Percentiles rank a stretch among this genome's conserved stretches.
Evolutionary conservation across 2,329 filamentous ascomycete species (phyloP).

Genomic region (Colletotrichum tropicicola): DNA sequence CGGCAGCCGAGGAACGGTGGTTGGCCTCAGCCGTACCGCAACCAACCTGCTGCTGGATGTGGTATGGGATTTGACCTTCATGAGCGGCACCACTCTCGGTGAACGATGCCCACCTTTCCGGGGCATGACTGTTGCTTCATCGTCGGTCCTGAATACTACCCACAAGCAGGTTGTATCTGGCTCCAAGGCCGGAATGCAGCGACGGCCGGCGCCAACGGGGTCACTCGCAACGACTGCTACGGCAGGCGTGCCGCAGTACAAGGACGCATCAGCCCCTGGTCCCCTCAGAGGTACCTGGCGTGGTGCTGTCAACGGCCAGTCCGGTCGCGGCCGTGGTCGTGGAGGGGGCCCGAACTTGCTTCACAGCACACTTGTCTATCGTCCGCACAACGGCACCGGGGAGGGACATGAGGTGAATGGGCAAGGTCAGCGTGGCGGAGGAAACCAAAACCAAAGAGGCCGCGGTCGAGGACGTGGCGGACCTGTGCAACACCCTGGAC

Average conservation of each 20-base stretch:
- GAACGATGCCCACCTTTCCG: conserved; percentile 93
- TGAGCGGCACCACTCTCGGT: conserved; percentile 93
- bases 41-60: conserved; percentile 87
- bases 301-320: conserved; percentile 57
- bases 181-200: conserved; percentile 66
- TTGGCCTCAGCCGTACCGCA: conserved; percentile 89
- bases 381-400: conserved; percentile 42
- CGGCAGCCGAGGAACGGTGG: conserved; percentile 89
- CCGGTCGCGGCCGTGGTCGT: conserved; percentile 40
- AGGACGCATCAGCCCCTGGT: conserved; percentile 61
- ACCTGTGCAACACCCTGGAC: conserved; percentile 20
- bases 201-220: conserved; percentile 54
- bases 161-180: conserved; percentile 81
- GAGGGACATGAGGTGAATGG: conserved; percentile 41
- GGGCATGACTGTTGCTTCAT: conserved; percentile 87
- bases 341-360: conserved; percentile 50
- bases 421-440: conserved; percentile 34
- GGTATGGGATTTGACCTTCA: conserved; percentile 93
- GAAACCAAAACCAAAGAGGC: conserved; percentile 28
- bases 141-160: conserved; percentile 89
- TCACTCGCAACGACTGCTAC: conserved; percentile 64
- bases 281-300: conserved; percentile 67
- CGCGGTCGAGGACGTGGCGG: conserved; percentile 28
- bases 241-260: conserved; percentile 69
- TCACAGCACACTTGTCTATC: conserved; percentile 63